phyloP scores from a whole-genome alignment of 179 eudicot genomes.

The Vitellaria paradoxa region DNA sequence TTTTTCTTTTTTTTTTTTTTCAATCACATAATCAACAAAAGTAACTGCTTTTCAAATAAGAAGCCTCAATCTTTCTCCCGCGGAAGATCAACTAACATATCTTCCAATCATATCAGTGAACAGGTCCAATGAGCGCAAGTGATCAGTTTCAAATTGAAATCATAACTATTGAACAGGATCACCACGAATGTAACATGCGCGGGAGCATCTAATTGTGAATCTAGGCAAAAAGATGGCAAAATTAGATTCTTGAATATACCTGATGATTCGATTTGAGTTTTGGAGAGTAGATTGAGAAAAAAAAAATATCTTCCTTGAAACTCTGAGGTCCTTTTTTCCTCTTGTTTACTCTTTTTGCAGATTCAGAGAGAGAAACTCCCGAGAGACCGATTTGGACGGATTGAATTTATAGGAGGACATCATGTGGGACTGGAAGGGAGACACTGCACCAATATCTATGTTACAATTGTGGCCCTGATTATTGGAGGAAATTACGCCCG shows the following conservation, averaged over 20 bases:
- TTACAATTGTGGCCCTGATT: neutral
- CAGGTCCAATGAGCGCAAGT: neutral
- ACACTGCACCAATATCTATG: neutral
- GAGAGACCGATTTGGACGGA: neutral
- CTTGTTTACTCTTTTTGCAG: neutral
- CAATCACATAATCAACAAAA: too few relatives aligned
- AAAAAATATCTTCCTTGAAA: neutral
- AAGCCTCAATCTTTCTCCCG: neutral
- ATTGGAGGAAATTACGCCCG: slow-evolving; percentile 1
- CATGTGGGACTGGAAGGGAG: neutral
- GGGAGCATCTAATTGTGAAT: too few relatives aligned
- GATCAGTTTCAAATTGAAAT: neutral
- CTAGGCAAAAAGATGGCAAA: neutral
- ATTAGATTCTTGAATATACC: slow-evolving; percentile 10
- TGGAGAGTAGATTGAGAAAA: slow-evolving; percentile 1
- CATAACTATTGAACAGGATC: neutral
- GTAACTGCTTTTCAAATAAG: neutral
- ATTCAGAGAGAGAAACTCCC: neutral
- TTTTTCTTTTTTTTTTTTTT: too few relatives aligned
- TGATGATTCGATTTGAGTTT: slow-evolving; percentile 8
- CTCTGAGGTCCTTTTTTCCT: neutral
- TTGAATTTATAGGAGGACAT: slow-evolving; percentile 11
- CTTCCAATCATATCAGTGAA: neutral
- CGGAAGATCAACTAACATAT: neutral
- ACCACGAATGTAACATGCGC: neutral